phyloP scores from a whole-genome alignment of 2,329 filamentous ascomycete species.

The Mariannaea sp. region DNA sequence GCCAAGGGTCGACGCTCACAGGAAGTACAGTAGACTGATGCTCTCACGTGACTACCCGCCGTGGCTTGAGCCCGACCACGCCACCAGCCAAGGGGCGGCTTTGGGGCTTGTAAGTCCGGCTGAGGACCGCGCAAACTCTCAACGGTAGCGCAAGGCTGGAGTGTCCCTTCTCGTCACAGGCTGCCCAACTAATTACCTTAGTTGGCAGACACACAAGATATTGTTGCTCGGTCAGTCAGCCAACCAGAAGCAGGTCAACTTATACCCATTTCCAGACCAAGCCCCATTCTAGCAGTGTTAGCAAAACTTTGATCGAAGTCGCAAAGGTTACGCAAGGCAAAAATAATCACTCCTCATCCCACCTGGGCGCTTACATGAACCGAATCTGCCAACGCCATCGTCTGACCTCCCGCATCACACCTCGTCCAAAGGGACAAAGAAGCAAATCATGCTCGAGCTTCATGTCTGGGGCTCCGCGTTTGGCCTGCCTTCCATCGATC shows the following conservation, averaged over 20 bases:
- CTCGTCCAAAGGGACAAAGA: slow-evolving; percentile 8
- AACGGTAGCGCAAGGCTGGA: slow-evolving; percentile 25
- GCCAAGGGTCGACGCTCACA: too few relatives aligned
- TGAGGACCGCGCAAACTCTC: slow-evolving; percentile 9
- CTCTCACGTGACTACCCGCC: slow-evolving; percentile 38
- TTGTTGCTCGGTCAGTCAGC: background rate
- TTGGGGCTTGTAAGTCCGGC: background rate
- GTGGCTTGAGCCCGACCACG: slow-evolving; percentile 28
- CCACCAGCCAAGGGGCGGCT: slow-evolving; percentile 5
- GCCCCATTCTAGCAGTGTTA: too few relatives aligned
- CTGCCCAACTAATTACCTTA: too few relatives aligned
- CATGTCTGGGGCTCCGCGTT: slow-evolving; percentile 93
- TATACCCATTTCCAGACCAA: background rate
- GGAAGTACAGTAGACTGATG: too few relatives aligned
- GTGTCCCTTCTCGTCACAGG: slow-evolving; percentile 4
- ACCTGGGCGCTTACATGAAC: background rate
- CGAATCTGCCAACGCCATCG: background rate
- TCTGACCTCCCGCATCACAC: slow-evolving; percentile 17
- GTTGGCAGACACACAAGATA: slow-evolving; percentile 9
- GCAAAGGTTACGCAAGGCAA: background rate
- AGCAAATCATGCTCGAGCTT: slow-evolving; percentile 59
- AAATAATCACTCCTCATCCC: background rate
- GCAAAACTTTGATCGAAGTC: slow-evolving; percentile 3
- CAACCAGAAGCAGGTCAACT: background rate
- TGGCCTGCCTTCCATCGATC: slow-evolving; percentile 84